These are phyloP conservation scores for Nemania abortiva DNA, from an alignment of 2,329 filamentous ascomycete genomes.

Conservation along the genomic window DNA sequence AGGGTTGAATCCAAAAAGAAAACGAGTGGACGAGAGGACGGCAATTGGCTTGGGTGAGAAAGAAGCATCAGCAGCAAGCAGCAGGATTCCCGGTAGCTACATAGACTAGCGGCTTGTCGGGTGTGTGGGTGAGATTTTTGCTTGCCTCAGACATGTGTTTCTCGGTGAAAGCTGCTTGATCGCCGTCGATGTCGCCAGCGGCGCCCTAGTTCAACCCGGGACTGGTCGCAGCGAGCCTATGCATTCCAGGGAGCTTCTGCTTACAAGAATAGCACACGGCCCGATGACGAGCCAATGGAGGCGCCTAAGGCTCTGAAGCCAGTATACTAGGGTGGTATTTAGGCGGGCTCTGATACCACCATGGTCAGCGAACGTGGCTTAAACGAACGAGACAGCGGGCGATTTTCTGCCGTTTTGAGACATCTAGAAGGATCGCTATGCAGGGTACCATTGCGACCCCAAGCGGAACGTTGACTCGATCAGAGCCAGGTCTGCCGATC, in stretches of 20 bases:
- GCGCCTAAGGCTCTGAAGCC: slow-evolving; percentile 4
- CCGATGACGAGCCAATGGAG: slow-evolving; percentile 22
- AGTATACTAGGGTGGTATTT: slow-evolving; percentile 15
- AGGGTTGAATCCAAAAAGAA: neutral
- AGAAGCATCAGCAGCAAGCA: too few relatives aligned
- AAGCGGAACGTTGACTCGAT: slow-evolving; percentile 26
- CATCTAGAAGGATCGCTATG: slow-evolving; percentile 28
- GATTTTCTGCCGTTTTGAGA: slow-evolving; percentile 22
- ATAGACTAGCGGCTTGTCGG: neutral
- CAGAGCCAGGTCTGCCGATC: slow-evolving; percentile 25
- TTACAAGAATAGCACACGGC: slow-evolving; percentile 34
- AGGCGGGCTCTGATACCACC: slow-evolving; percentile 19
- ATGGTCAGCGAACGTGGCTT: slow-evolving; percentile 35
- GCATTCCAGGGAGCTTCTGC: neutral
- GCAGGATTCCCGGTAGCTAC: neutral
- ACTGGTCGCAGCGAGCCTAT: neutral
- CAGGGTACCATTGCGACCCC: slow-evolving; percentile 26
- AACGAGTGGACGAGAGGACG: slow-evolving; percentile 4
- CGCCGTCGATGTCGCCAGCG: slow-evolving; percentile 20
- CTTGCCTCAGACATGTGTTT: slow-evolving; percentile 21
- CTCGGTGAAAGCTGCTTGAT: slow-evolving; percentile 19
- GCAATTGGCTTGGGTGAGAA: slow-evolving; percentile 2
- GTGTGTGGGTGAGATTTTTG: slow-evolving; percentile 21
- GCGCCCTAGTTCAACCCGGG: slow-evolving; percentile 11
- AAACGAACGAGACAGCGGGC: slow-evolving; percentile 9